phyloP scores from a whole-genome alignment of 2,329 filamentous ascomycete species.

The Microsporum ferrugineum region DNA sequence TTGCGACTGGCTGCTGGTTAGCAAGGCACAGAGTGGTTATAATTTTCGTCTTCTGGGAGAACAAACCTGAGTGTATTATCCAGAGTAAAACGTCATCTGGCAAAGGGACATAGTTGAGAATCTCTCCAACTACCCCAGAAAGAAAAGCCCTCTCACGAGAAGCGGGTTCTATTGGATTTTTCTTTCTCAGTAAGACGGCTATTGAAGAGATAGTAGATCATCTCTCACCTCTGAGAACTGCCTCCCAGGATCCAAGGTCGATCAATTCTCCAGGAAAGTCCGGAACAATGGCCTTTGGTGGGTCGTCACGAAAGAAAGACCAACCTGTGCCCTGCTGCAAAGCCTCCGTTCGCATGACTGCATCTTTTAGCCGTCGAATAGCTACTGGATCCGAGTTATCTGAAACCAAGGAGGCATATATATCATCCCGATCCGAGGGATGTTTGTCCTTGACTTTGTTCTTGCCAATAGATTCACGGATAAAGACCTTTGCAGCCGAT shows the following conservation, averaged over 20 bases:
- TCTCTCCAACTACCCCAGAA: constrained; percentile 50
- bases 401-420: constrained; percentile 35
- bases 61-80: constrained; percentile 38
- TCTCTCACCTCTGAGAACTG: constrained; percentile 25
- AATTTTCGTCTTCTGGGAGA: neutral
- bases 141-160: constrained; percentile 49
- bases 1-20: constrained; percentile 31
- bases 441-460: constrained; percentile 5
- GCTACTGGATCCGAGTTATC: constrained; percentile 35
- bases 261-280: constrained; percentile 29
- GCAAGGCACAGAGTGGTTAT: neutral
- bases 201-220: neutral
- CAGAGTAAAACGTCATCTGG: constrained; percentile 57
- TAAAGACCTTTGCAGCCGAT: constrained; percentile 24
- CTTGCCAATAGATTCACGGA: constrained; percentile 10
- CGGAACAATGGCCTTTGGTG: constrained; percentile 15
- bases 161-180: constrained; percentile 29
- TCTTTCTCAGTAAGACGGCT: constrained; percentile 3
- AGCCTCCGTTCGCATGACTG: constrained; percentile 51
- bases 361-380: constrained; percentile 42
- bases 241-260: constrained; percentile 21
- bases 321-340: constrained; percentile 43
- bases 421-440: constrained; percentile 23
- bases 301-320: constrained; percentile 43
- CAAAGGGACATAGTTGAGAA: constrained; percentile 39